Base-by-base conservation (phyloP, 1,284 basidiomycete species). In the Ceratobasidium sp. region DNA sequence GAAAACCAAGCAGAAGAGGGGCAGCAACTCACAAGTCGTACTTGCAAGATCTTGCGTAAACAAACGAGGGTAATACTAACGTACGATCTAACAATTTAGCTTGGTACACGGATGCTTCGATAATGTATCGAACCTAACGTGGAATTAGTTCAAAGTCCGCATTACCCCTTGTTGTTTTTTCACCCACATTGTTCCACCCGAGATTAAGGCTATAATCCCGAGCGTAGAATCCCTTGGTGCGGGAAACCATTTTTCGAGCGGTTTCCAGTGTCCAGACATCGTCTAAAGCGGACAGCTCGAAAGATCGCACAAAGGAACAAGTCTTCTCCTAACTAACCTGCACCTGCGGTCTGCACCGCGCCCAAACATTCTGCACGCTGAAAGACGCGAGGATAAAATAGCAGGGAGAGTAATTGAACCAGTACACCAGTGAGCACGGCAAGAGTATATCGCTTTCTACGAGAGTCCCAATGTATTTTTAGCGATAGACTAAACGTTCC, bases 121-220 rank as follows among this genome's bases (percentile, higher is more conserved):
- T 71, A 38, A 78, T 70, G 64, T 73, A 75, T 55, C 78, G 33
- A 59, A 79, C 62, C 77, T 78, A 16, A 20, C 18, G 18, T 59
- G 3, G 44, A 6, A n/a, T 77, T n/a, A 57, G 27, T 46, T 10
- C 66, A 55, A 50, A 8, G 38, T 38, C 23, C 41, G 35, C 38
- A 41, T 10, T 41, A 10, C 27, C 27, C 27, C 27, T n/a, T 46
- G 14, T 7, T 55, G 14, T 14, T 4, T 18, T 30, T 50, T 12
- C 8, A 50, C 78, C 33, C 54, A 79, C 78, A 66, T 79, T 79
- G 52, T 79, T 79, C 78, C 78, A 79, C 7, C 78, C 78, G 6
- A 79, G 48, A 30, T 68, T 62, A 33, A 79, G 46, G 18, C 77
- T 73, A 54, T 71, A 79, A 35, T 79, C 78, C 10, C 78, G 54